phyloP scores from a whole-genome alignment of 768 basidiomycete species.

The Rossbeevera mucosa region DNA sequence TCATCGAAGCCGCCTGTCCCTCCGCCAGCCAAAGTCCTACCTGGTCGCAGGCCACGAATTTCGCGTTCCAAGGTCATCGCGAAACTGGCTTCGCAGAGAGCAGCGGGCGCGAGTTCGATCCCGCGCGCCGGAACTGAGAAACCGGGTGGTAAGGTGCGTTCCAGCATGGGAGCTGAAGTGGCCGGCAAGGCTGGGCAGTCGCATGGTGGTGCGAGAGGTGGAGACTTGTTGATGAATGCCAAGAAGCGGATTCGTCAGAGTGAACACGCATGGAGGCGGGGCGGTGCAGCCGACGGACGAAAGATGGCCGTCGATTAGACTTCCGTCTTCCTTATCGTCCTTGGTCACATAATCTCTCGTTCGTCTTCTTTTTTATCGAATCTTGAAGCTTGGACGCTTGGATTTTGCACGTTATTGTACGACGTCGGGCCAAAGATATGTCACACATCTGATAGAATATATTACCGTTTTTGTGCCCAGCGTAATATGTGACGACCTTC shows the following conservation, averaged over 20 bases:
- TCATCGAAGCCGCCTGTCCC: conserved; percentile 16
- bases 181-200: conserved; percentile 23
- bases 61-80: conserved; percentile 81
- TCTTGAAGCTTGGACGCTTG: neutral
- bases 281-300: conserved; percentile 29
- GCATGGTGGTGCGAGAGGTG: conserved; percentile 26
- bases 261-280: conserved; percentile 61
- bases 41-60: conserved; percentile 66
- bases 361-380: neutral
- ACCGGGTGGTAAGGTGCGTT: conserved; percentile 37
- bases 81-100: conserved; percentile 67
- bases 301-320: conserved; percentile 14
- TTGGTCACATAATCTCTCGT: conserved; percentile 8
- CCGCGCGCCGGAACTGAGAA: conserved; percentile 14
- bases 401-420: conserved; percentile 6
- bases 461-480: neutral
- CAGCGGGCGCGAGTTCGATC: conserved; percentile 21
- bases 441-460: neutral
- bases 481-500: neutral
- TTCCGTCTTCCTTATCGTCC: neutral
- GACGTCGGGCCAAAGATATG: conserved; percentile 2
- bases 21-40: conserved; percentile 28
- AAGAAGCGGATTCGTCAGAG: conserved; percentile 75
- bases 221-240: conserved; percentile 53
- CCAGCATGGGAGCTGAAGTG: conserved; percentile 45